These are phyloP conservation scores for Arctium lappa DNA, from an alignment of 129 eudicot genomes.

Conservation along the genomic window DNA sequence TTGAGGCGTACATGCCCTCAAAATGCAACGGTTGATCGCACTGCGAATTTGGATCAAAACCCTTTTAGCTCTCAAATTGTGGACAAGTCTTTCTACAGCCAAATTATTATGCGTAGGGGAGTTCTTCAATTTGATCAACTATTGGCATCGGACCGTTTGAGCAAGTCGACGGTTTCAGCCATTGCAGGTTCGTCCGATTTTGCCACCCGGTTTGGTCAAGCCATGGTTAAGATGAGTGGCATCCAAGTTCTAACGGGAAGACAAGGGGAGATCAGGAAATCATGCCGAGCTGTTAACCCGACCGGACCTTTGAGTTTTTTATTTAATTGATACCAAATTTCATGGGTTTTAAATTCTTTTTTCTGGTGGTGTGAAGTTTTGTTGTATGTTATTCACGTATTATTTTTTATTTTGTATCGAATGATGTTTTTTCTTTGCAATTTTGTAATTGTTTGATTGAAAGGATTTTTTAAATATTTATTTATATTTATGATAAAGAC, in stretches of 20 bases:
- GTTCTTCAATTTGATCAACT: conserved; percentile 54
- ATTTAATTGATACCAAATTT: not conserved
- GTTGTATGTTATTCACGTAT: not conserved
- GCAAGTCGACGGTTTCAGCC: conserved; percentile 23
- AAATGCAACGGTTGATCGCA: conserved; percentile 25
- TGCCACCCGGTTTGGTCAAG: conserved; percentile 31
- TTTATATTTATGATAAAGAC: too few relatives aligned
- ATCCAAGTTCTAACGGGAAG: conserved; percentile 39
- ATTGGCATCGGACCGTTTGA: conserved; percentile 33
- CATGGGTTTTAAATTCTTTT: not conserved
- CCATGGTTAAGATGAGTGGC: conserved; percentile 46
- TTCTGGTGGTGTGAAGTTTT: not conserved
- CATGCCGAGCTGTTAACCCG: conserved; percentile 32
- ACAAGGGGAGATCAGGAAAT: conserved; percentile 43
- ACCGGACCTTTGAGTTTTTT: not conserved
- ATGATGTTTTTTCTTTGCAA: not conserved
- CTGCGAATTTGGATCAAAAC: conserved; percentile 47
- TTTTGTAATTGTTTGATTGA: not conserved
- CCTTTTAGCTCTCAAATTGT: conserved; percentile 33
- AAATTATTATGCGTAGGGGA: conserved; percentile 38
- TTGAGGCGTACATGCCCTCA: conserved; percentile 39
- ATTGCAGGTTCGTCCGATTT: conserved; percentile 31
- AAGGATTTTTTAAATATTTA: too few relatives aligned
- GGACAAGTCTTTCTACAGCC: conserved; percentile 50
- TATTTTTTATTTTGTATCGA: not conserved